phyloP scores from a whole-genome alignment of 768 basidiomycete species.

The Fomitopsis pulvina region DNA sequence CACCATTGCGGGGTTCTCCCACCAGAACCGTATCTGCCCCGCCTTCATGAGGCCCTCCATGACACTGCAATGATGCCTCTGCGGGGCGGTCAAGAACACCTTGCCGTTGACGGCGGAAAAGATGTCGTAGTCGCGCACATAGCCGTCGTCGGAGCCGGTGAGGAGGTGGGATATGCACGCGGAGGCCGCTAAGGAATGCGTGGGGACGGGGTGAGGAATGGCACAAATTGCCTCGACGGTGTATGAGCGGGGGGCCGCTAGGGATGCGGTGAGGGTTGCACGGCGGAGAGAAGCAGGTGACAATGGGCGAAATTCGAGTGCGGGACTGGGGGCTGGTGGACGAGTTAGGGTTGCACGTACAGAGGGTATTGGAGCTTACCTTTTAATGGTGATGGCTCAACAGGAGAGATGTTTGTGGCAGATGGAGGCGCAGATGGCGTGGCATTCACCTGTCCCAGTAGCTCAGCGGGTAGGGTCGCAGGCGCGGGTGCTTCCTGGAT shows the following conservation, averaged over 20 bases:
- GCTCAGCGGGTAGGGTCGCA: constrained; percentile 16
- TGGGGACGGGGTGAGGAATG: constrained; percentile 82
- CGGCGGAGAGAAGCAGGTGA: constrained; percentile 54
- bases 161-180: constrained; percentile 82
- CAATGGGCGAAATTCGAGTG: constrained; percentile 32
- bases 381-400: constrained; percentile 6
- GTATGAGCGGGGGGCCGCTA: constrained; percentile 50
- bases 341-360: background rate
- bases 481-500: constrained; percentile 44
- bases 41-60: constrained; percentile 91
- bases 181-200: constrained; percentile 83
- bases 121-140: constrained; percentile 88
- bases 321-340: constrained; percentile 17
- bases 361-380: too few species aligned
- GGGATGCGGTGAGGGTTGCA: constrained; percentile 31
- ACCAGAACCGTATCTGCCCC: constrained; percentile 84
- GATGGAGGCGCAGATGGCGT: background rate
- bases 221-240: constrained; percentile 90
- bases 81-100: constrained; percentile 80
- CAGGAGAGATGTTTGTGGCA: constrained; percentile 8
- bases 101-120: constrained; percentile 86
- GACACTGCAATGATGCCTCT: constrained; percentile 82
- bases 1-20: constrained; percentile 76
- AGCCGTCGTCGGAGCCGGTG: constrained; percentile 91
- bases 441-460: background rate